Conservation (phyloP, 2,329 filamentous ascomycete genomes). For the Cladosporium sp. region DNA sequence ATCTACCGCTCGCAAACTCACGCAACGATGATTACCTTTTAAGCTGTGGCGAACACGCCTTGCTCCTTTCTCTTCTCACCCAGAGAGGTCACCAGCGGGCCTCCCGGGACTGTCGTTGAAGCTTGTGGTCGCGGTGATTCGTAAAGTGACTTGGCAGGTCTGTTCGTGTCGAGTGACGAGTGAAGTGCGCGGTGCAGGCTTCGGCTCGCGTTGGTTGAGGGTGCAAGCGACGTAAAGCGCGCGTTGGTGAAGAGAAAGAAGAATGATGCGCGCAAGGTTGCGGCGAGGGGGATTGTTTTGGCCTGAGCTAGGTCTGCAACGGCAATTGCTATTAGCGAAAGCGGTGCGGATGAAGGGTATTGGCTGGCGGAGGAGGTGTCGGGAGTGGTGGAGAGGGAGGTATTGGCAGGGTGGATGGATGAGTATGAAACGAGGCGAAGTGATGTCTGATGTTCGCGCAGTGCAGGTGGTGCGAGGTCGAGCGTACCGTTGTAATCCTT, state of each 20-base stretch:
- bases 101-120: background rate
- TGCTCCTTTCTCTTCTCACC: slow-evolving; percentile 7
- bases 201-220: background rate
- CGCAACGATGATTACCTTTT: background rate
- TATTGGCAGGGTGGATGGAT: background rate
- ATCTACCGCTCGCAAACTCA: background rate
- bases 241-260: background rate
- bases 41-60: background rate
- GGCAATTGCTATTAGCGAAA: slow-evolving; percentile 11
- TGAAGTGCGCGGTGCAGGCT: background rate
- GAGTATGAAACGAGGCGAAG: background rate
- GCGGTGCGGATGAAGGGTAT: background rate
- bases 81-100: slow-evolving; percentile 1
- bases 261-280: slow-evolving; percentile 1
- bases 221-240: background rate
- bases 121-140: slow-evolving; percentile 1
- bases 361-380: background rate
- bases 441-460: background rate
- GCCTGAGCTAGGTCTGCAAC: slow-evolving; percentile 5
- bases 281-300: background rate
- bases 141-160: background rate
- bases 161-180: background rate
- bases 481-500: background rate
- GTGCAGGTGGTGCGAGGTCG: background rate
- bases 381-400: background rate